Evolutionary conservation across 169 alveolate genomes (phyloP).

Genomic region (Neospora caninum): DNA sequence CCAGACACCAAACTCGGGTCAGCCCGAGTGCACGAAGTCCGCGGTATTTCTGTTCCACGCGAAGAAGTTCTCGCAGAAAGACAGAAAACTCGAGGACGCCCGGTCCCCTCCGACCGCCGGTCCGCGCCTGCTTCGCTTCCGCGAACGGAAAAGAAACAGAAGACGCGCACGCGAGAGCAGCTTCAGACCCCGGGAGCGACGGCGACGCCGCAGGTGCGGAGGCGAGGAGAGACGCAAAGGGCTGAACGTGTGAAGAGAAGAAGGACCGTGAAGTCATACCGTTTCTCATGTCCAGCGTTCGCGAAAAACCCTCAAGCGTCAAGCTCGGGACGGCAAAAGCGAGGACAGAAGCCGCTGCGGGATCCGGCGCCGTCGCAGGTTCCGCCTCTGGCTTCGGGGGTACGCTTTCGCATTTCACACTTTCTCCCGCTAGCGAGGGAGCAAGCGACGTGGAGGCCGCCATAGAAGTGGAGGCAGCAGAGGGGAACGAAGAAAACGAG

Average conservation of each 20-base stretch:
- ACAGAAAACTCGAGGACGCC: not conserved
- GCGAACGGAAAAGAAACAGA: no score
- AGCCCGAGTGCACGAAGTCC: not conserved
- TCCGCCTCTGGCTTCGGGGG: no score
- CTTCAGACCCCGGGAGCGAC: no score
- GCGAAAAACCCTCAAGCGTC: not conserved
- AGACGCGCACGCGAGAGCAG: no score
- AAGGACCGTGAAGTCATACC: not conserved
- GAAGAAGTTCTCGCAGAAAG: not conserved
- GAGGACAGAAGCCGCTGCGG: not conserved
- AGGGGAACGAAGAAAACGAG: not conserved
- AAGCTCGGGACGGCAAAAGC: constrained; percentile 6
- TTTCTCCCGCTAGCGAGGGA: not conserved
- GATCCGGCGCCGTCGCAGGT: no score
- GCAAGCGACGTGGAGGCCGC: not conserved
- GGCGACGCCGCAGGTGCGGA: no score
- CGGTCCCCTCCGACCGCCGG: not conserved
- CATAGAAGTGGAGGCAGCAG: not conserved
- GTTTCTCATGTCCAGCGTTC: not conserved
- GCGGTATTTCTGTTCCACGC: not conserved
- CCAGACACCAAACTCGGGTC: not conserved
- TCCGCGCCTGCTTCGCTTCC: not conserved
- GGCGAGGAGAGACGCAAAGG: not conserved
- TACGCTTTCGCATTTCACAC: no score
- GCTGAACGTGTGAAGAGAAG: not conserved